phyloP scores from a whole-genome alignment of 1,284 basidiomycete genomes.

The Sphaerobolus stellatus region DNA sequence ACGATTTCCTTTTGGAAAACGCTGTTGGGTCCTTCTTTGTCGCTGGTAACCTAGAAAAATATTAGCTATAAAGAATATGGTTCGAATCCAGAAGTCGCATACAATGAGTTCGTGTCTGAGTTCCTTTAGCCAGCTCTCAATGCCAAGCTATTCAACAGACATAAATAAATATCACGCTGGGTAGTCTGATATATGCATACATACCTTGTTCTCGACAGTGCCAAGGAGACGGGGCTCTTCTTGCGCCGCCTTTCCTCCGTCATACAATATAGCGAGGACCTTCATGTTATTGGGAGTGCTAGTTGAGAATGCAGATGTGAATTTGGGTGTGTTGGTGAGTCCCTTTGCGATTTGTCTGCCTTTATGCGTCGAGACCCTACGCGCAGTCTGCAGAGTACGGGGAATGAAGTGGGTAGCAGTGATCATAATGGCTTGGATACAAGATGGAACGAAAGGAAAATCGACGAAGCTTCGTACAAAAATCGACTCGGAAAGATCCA shows the following conservation, averaged over 20 bases:
- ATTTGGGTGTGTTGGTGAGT: too few species aligned
- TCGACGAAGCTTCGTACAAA: too few species aligned
- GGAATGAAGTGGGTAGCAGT: too few species aligned
- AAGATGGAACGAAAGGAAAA: too few species aligned
- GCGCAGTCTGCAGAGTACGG: too few species aligned
- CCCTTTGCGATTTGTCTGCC: too few species aligned
- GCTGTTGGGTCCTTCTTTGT: constrained; percentile 86
- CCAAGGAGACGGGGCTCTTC: constrained; percentile 86
- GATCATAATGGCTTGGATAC: too few species aligned
- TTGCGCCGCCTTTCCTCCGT: constrained; percentile 68
- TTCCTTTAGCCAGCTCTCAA: constrained; percentile 69
- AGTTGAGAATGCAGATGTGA: too few species aligned
- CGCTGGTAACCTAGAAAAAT: constrained; percentile 66
- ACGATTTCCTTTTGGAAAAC: constrained; percentile 87
- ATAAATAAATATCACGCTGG: not conserved
- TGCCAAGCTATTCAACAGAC: constrained; percentile 58
- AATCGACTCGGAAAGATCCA: too few species aligned
- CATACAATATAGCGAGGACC: constrained; percentile 83
- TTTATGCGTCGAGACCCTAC: too few species aligned
- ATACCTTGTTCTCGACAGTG: constrained; percentile 83
- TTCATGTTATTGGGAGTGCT: constrained; percentile 31
- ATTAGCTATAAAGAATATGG: constrained; percentile 1
- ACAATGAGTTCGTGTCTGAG: constrained; percentile 78
- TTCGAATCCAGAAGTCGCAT: constrained; percentile 22
- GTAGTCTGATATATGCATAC: constrained; percentile 8